Conservation (phyloP, 345 rosid species). For the Pugionium dolabratum region DNA sequence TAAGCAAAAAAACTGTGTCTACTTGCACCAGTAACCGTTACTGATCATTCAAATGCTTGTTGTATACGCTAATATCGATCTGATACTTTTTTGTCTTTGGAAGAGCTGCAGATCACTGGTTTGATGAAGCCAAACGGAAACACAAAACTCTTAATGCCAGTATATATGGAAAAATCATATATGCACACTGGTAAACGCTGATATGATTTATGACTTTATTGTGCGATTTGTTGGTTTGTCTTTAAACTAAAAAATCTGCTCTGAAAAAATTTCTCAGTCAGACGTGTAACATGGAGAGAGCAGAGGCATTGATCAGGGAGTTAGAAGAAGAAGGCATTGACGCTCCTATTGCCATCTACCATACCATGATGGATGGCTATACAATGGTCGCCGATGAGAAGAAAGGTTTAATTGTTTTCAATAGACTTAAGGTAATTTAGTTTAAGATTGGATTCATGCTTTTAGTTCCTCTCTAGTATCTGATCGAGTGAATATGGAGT, state of each 20-base stretch:
- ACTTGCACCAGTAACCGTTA: neutral
- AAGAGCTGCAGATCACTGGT: constrained; percentile 99
- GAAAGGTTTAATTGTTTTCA: constrained; percentile 81
- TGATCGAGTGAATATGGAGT: constrained; percentile 19
- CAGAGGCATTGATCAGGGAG: constrained; percentile 85
- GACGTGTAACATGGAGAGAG: constrained; percentile 71
- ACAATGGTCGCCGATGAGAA: constrained; percentile 76
- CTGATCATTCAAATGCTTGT: neutral
- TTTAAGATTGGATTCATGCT: neutral
- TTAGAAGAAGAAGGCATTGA: constrained; percentile 98
- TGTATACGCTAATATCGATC: constrained; percentile 14
- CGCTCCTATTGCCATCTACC: constrained; percentile 87
- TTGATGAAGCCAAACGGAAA: constrained; percentile 71
- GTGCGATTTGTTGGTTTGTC: constrained; percentile 6
- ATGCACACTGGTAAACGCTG: constrained; percentile 73
- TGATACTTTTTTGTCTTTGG: constrained; percentile 53
- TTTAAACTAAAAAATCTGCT: constrained; percentile 19
- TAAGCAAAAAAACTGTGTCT: constrained; percentile 47
- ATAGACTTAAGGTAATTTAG: constrained; percentile 75
- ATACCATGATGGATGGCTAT: constrained; percentile 99
- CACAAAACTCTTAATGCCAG: constrained; percentile 67
- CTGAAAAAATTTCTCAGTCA: constrained; percentile 50
- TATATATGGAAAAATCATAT: constrained; percentile 86
- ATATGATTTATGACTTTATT: neutral
- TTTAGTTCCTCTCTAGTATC: neutral